Percentiles rank a stretch among this genome's conserved stretches.
These are phyloP conservation scores for Oryza brachyantha DNA, from an alignment of 176 grass and related monocot species.

Conservation along the genomic window DNA sequence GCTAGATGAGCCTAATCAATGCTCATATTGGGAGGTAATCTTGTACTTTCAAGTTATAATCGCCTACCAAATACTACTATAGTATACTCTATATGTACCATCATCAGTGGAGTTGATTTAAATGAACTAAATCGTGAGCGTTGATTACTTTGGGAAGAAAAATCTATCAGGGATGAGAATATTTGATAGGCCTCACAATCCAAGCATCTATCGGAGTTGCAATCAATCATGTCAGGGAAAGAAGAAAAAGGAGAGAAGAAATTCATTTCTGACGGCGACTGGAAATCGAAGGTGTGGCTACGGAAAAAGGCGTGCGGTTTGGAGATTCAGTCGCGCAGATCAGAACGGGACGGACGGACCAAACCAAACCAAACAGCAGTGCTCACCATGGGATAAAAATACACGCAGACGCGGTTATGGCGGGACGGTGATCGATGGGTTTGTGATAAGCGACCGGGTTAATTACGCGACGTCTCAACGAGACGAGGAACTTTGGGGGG, in stretches of 20 bases:
- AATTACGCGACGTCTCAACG: not conserved
- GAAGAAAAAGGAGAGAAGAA: not conserved
- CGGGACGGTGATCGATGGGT: not conserved
- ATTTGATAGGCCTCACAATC: constrained; percentile 23
- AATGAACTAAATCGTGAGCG: not conserved
- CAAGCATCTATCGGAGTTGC: constrained; percentile 39
- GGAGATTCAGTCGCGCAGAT: not conserved
- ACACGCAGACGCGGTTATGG: too few relatives aligned
- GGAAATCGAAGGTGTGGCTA: not conserved
- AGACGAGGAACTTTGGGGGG: not conserved
- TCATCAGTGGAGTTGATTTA: not conserved
- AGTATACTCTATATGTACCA: not conserved
- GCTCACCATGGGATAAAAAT: not conserved
- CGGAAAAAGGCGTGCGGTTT: not conserved
- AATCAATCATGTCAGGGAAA: constrained; percentile 12
- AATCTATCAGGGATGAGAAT: not conserved
- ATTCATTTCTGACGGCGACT: constrained; percentile 12
- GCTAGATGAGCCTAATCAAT: not conserved
- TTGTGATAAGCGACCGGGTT: constrained; percentile 6
- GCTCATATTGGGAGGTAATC: not conserved
- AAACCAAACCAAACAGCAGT: too few relatives aligned
- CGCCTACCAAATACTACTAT: not conserved
- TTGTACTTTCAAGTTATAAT: not conserved
- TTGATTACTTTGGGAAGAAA: not conserved
- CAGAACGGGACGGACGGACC: not conserved